These are phyloP conservation scores for Trifolium pratense DNA, from an alignment of 306 rosid species.

Conservation along the genomic window DNA sequence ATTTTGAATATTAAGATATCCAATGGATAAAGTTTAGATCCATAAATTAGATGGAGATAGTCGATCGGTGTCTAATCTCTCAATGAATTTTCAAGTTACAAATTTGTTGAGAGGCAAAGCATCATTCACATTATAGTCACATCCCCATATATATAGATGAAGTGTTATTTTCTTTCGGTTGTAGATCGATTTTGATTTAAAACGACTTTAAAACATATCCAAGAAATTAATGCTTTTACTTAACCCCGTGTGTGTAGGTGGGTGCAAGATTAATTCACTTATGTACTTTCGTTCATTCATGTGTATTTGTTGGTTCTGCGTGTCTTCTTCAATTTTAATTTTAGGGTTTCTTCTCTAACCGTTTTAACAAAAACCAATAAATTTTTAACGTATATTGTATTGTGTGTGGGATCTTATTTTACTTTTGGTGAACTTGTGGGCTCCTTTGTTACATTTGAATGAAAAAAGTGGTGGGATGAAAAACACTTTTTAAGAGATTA, in stretches of 20 bases:
- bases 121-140: background rate
- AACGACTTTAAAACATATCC: background rate
- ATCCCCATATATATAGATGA: background rate
- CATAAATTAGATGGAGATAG: background rate
- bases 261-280: background rate
- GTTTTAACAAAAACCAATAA: no score
- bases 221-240: constrained; percentile 26
- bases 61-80: background rate
- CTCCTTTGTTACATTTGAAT: no score
- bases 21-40: background rate
- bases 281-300: background rate
- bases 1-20: no score
- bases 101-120: background rate
- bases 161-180: background rate
- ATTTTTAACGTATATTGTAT: no score
- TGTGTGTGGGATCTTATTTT: no score
- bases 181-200: background rate
- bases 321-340: background rate
- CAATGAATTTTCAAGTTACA: background rate
- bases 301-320: background rate
- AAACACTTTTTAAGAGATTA: no score
- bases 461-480: no score
- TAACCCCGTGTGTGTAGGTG: background rate
- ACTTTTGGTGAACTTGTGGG: no score
- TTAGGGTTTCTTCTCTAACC: background rate